A percentile compares a stretch with the other conserved stretches of the same genome.
Evolutionary conservation across 2,329 filamentous ascomycete species (phyloP).

Genomic region (Exophiala oligosperma): DNA sequence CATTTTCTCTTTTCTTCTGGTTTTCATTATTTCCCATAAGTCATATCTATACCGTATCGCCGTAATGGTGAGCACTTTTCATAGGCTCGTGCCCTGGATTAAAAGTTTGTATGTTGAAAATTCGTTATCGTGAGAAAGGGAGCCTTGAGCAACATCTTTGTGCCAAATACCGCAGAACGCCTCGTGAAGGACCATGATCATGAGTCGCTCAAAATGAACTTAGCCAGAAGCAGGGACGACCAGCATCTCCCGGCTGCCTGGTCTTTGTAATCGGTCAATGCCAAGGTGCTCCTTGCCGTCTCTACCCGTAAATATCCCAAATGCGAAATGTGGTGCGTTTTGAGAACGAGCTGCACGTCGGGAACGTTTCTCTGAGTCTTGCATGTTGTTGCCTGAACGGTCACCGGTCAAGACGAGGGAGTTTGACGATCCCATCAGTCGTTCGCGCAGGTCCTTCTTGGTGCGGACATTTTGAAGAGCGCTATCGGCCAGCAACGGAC

Average conservation of each 20-base stretch:
- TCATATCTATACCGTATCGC: no score
- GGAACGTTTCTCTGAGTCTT: constrained; percentile 10
- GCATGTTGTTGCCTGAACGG: constrained; percentile 29
- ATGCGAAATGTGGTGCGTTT: constrained; percentile 49
- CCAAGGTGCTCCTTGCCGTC: constrained; percentile 62
- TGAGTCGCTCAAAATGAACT: no score
- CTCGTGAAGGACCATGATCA: neutral
- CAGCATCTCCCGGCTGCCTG: constrained; percentile 44
- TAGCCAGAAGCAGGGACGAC: constrained; percentile 35
- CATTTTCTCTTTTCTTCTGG: no score
- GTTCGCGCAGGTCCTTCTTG: constrained; percentile 67
- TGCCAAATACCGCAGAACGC: no score
- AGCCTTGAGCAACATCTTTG: neutral
- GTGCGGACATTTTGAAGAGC: constrained; percentile 68
- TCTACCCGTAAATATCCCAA: constrained; percentile 58
- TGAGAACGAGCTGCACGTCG: constrained; percentile 32
- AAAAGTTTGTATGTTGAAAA: neutral
- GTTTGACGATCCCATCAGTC: constrained; percentile 58
- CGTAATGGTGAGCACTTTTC: no score
- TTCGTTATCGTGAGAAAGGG: neutral
- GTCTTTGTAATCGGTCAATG: constrained; percentile 55
- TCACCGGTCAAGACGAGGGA: constrained; percentile 40
- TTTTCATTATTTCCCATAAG: no score
- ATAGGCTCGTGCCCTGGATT: no score
- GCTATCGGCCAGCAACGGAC: constrained; percentile 69